These are phyloP conservation scores for Plasmodium vivax DNA, from an alignment of 169 alveolate genomes.

Conservation along the genomic window DNA sequence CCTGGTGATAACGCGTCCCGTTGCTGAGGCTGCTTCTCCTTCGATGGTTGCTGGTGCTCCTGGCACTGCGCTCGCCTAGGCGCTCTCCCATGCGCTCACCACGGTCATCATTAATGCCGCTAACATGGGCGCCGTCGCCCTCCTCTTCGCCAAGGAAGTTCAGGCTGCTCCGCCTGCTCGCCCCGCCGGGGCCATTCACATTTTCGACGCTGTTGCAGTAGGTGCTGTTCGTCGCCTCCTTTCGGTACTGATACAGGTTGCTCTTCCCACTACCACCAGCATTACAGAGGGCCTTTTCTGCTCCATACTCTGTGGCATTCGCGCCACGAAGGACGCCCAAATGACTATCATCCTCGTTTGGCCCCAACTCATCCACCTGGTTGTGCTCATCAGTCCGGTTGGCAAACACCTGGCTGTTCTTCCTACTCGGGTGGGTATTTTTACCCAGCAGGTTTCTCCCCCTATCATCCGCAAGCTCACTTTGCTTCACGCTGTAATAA, in stretches of 20 bases:
- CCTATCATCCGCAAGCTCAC: constrained; percentile 2
- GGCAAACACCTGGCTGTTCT: not conserved
- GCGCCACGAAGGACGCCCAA: not conserved
- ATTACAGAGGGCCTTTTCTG: not conserved
- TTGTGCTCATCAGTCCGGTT: not conserved
- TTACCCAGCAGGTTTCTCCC: not conserved
- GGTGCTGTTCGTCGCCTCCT: constrained; percentile 52
- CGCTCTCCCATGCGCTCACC: no score
- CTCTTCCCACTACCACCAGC: not conserved
- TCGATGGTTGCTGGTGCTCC: not conserved
- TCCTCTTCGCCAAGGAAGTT: not conserved
- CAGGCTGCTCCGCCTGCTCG: not conserved
- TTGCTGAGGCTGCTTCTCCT: constrained; percentile 15
- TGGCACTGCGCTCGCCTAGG: not conserved
- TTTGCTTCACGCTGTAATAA: constrained; percentile 10
- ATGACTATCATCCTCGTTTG: constrained; percentile 20
- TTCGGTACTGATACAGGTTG: constrained; percentile 2
- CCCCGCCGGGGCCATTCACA: not conserved
- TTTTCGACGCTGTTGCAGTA: constrained; percentile 54
- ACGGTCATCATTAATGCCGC: not conserved
- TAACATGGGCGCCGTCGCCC: not conserved
- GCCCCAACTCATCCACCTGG: not conserved
- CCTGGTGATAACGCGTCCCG: constrained; percentile 1
- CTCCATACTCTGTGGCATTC: not conserved
- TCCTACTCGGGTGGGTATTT: constrained; percentile 4